phyloP scores from a whole-genome alignment of 75 land plant genomes.

The Selaginella tamariscina region DNA sequence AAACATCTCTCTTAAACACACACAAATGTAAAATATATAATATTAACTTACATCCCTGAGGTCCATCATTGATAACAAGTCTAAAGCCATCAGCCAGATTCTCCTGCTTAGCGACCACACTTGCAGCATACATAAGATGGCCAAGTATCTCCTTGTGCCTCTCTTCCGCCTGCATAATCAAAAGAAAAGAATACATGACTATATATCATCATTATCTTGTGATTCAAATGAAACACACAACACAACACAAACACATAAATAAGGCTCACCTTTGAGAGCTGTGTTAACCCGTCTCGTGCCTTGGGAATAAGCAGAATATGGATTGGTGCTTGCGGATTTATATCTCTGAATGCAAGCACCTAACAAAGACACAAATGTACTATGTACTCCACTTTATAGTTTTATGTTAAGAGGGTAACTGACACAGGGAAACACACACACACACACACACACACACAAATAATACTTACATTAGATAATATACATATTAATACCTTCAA shows the following conservation, averaged over 20 bases:
- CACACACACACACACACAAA: neutral
- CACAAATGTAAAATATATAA: neutral
- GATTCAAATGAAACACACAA: constrained; percentile 7
- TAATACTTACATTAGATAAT: neutral
- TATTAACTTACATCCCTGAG: constrained; percentile 49
- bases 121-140: constrained; percentile 58
- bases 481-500: neutral
- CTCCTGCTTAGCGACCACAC: constrained; percentile 72
- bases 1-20: neutral
- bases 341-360: constrained; percentile 64
- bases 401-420: neutral
- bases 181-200: constrained; percentile 17
- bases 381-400: no score
- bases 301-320: neutral
- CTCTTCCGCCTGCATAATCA: constrained; percentile 86
- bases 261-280: neutral
- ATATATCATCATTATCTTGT: no score
- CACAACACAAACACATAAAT: neutral
- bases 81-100: constrained; percentile 67
- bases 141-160: constrained; percentile 76
- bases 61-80: constrained; percentile 79
- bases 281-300: neutral
- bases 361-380: neutral
- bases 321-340: constrained; percentile 87
- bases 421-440: neutral